phyloP scores from a whole-genome alignment of 305 asterid species.

The Solanum hybrid region DNA sequence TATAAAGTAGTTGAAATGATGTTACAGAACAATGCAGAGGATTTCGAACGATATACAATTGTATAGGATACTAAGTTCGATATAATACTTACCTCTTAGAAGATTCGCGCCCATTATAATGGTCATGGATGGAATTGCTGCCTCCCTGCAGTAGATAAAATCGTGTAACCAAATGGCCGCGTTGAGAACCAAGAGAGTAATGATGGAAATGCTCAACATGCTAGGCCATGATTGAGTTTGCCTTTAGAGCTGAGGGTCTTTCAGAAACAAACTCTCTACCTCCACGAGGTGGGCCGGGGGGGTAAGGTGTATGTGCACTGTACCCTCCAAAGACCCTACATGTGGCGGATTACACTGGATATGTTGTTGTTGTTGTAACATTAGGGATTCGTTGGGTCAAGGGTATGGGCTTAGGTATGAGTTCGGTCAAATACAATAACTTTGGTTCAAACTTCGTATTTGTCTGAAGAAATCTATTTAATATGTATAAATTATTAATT shows the following conservation, averaged over 20 bases:
- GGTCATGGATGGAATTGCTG: slow-evolving; percentile 38
- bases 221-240: not conserved
- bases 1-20: not conserved
- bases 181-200: not conserved
- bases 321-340: not conserved
- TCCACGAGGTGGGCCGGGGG: not conserved
- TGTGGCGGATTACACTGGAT: not conserved
- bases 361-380: not conserved
- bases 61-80: not conserved
- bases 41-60: not conserved
- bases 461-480: not conserved
- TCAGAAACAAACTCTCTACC: not conserved
- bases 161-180: not conserved
- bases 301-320: not conserved
- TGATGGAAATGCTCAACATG: not conserved
- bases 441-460: not conserved
- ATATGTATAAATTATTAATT: not conserved
- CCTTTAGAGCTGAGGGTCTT: not conserved
- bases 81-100: slow-evolving; percentile 19
- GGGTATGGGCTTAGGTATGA: not conserved
- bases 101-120: slow-evolving; percentile 40
- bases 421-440: not conserved
- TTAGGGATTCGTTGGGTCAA: not conserved
- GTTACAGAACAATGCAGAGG: not conserved
- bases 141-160: slow-evolving; percentile 18